phyloP scores from a whole-genome alignment of 176 grass and related monocot genomes.

The Pharus latifolius region DNA sequence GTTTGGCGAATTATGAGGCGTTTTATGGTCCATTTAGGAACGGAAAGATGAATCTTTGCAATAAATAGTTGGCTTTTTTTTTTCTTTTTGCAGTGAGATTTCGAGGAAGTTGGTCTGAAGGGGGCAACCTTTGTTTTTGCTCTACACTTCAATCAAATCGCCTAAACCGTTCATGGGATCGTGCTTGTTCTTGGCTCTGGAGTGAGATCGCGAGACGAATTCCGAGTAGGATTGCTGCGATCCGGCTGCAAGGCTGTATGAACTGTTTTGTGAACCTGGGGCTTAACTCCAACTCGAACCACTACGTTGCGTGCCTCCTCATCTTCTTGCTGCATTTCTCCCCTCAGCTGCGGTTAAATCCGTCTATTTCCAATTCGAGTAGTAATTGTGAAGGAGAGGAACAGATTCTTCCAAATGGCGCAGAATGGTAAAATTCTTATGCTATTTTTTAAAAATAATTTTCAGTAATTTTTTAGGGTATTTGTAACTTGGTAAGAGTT shows the following conservation, averaged over 20 bases:
- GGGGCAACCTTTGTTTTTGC: no score
- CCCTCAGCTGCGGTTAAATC: constrained; percentile 47
- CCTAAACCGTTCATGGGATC: constrained; percentile 25
- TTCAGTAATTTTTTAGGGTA: neutral
- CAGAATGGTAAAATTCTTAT: constrained; percentile 47
- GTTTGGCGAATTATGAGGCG: neutral
- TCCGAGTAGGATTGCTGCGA: neutral
- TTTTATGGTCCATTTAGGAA: neutral
- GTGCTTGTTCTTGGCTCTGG: neutral
- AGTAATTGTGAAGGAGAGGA: constrained; percentile 28
- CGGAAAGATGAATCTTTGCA: neutral
- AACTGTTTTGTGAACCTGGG: constrained; percentile 98
- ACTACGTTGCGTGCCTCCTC: constrained; percentile 91
- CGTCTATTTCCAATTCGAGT: constrained; percentile 36
- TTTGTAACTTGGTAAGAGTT: neutral
- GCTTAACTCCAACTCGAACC: constrained; percentile 90
- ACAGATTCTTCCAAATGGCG: constrained; percentile 48
- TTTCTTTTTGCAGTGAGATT: constrained; percentile 25
- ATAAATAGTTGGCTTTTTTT: neutral
- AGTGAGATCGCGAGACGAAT: constrained; percentile 29
- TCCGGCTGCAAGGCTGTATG: constrained; percentile 49
- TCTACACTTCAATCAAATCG: neutral
- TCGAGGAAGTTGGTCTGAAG: neutral
- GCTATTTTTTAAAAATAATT: neutral
- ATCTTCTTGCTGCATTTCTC: constrained; percentile 97